phyloP scores from a whole-genome alignment of 495 filamentous ascomycete species.

The Penicillium cataractarum region DNA sequence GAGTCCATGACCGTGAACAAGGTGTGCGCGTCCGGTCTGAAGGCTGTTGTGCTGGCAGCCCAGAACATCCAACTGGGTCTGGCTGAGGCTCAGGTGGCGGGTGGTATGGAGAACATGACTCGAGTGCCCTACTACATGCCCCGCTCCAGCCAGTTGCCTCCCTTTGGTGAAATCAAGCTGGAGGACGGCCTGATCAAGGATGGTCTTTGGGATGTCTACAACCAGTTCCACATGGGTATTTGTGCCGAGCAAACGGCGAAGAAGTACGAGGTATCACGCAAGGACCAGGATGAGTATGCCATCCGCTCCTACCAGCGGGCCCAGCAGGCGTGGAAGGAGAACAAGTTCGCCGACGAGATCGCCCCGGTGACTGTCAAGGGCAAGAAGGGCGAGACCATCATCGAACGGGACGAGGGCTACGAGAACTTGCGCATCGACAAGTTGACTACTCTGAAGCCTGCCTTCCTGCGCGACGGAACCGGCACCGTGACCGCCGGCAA shows the following conservation, averaged over 20 bases:
- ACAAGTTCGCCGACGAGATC: constrained; percentile 83
- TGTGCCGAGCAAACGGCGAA: constrained; percentile 96
- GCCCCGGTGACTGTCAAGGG: constrained; percentile 80
- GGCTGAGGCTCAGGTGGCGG: constrained; percentile 83
- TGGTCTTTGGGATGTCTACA: constrained; percentile 95
- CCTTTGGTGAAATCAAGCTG: constrained; percentile 83
- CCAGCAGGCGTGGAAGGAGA: constrained; percentile 83
- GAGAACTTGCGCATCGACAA: constrained; percentile 83
- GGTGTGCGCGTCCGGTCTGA: constrained; percentile 93
- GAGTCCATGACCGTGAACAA: constrained; percentile 96
- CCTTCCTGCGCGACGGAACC: constrained; percentile 79
- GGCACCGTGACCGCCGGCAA: constrained; percentile 96
- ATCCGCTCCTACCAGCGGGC: constrained; percentile 85
- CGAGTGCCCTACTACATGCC: constrained; percentile 89
- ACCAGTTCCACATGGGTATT: constrained; percentile 95
- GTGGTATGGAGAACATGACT: constrained; percentile 98
- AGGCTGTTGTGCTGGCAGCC: constrained; percentile 86
- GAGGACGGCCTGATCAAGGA: constrained; percentile 95
- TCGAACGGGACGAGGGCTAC: constrained; percentile 86
- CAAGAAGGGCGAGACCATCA: constrained; percentile 78
- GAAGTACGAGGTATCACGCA: constrained; percentile 76
- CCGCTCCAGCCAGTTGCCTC: constrained; percentile 71
- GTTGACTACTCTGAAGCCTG: constrained; percentile 83
- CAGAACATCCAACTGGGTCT: constrained; percentile 92
- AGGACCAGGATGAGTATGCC: constrained; percentile 88